These are phyloP conservation scores for Geosiphon pyriformis DNA, from an alignment of 192 early-diverging fungal species.

Conservation along the genomic window DNA sequence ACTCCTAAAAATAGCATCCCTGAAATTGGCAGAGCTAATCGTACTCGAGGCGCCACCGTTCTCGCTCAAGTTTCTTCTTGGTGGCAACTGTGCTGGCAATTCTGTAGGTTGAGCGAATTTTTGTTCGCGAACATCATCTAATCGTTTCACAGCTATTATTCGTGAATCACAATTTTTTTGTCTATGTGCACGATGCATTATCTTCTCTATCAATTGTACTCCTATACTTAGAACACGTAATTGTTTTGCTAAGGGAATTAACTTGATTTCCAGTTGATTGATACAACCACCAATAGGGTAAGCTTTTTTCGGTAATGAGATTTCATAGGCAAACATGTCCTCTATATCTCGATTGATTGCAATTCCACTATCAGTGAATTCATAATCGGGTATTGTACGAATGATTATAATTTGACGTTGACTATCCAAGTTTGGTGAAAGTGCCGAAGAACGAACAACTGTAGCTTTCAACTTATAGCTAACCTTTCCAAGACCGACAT, in stretches of 20 bases:
- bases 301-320: slow-evolving; percentile 48
- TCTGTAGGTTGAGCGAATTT: neutral
- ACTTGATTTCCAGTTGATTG: slow-evolving; percentile 40
- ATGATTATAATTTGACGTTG: slow-evolving; percentile 39
- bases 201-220: slow-evolving; percentile 5
- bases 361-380: slow-evolving; percentile 44
- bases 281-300: slow-evolving; percentile 44
- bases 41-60: neutral
- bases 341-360: slow-evolving; percentile 15
- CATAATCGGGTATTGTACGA: slow-evolving; percentile 46
- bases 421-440: slow-evolving; percentile 41
- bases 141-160: neutral
- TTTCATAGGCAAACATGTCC: slow-evolving; percentile 37
- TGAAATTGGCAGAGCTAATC: no score
- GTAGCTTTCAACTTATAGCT: slow-evolving; percentile 29
- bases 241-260: slow-evolving; percentile 42
- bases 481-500: slow-evolving; percentile 29
- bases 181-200: neutral
- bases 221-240: neutral
- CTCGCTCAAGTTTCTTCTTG: neutral
- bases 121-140: neutral
- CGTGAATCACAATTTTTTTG: neutral
- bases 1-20: neutral
- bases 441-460: slow-evolving; percentile 11
- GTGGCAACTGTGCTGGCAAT: neutral